Conservation (phyloP, 306 rosid species). For the Casuarina glauca region DNA sequence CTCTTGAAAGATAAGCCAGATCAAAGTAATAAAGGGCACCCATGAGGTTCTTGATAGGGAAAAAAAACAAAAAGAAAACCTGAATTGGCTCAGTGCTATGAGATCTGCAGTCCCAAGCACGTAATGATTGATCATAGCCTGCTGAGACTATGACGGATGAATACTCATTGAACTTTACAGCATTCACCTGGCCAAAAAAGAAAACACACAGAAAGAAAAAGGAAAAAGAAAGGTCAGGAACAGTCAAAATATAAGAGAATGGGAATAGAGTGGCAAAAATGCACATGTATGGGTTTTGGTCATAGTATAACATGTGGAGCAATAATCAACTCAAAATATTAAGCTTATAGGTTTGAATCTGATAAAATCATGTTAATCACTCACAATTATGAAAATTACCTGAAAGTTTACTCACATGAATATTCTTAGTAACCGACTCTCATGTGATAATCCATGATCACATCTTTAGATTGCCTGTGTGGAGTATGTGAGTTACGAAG, state of each 20-base stretch:
- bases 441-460: too few species aligned
- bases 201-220: constrained; percentile 11
- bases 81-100: constrained; percentile 85
- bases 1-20: constrained; percentile 26
- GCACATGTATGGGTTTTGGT: too few species aligned
- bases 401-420: too few species aligned
- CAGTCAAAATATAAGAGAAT: neutral
- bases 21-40: constrained; percentile 13
- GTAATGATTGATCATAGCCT: constrained; percentile 88
- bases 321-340: too few species aligned
- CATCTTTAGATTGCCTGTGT: too few species aligned
- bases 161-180: constrained; percentile 78
- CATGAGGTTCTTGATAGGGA: neutral
- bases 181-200: constrained; percentile 56
- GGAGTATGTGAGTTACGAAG: too few species aligned
- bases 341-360: too few species aligned
- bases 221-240: neutral
- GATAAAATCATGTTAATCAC: too few species aligned
- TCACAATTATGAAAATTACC: too few species aligned
- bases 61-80: constrained; percentile 40
- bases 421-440: too few species aligned
- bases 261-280: neutral
- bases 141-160: constrained; percentile 85
- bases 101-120: constrained; percentile 95
- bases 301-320: too few species aligned